Base-by-base conservation (phyloP, 1,139 yeast species). In the Lodderomyces parapsilosis region DNA sequence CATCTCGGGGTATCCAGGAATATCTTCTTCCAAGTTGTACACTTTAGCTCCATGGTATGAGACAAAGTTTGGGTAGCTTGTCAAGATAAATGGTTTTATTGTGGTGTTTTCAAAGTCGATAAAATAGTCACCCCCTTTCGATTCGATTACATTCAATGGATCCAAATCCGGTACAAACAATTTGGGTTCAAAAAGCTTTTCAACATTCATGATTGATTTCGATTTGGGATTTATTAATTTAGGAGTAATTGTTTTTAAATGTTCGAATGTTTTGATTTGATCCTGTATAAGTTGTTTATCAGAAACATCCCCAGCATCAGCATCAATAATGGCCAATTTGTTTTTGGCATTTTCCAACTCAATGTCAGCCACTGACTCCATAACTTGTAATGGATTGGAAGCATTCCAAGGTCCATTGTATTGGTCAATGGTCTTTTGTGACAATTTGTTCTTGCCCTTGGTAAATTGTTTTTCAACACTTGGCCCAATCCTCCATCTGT, bases 401-500 rank as follows among this genome's bases (percentile, higher is more conserved):
- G 75, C 69, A 28, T 67, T 65, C 89, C 94, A 89, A 30, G 98
- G 97, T 1, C 98, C 98, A 48, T 71, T 66, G 44, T 61, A 67
- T 47, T 68, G 63, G 60, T 74, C 71, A 52, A 81, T 64, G 46
- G 68, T 69, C 35, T 66, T 63, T 40, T 69, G 65, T 17, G 72
- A 65, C 60, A 80, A 66, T 48, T 63, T 70, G 52, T 65, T 65
- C 55, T 83, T 83, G 53, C 80, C 78, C 61, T 84, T 86, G 76
- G 90, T 83, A 60, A 83, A 87, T 13, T 80, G 75, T 50, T 85
- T 76, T 64, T 91, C 97, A 32, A 81, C 82, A 34, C 89, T 79
- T n/a, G 96, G 94, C 2, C 99, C 98, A 52, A 93, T 82, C 60
- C 86, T 78, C 94, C 95, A 91, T 68, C 96, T 80, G 50, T 78